These are phyloP conservation scores for Coprinellus micaceus DNA, from an alignment of 768 basidiomycete species.

Conservation along the genomic window DNA sequence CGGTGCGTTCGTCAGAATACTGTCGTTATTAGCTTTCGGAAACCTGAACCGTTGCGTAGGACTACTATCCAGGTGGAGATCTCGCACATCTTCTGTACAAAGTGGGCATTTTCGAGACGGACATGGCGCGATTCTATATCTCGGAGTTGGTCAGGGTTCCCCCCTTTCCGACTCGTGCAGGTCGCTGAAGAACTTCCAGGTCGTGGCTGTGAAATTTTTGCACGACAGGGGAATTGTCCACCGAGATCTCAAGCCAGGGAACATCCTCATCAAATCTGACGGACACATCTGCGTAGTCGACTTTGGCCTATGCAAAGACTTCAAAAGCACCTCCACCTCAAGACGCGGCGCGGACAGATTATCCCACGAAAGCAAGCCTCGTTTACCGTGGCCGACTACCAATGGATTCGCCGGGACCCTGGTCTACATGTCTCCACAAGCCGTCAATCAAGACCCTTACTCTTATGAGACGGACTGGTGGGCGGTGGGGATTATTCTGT, in stretches of 20 bases:
- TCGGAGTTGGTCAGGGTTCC: slow-evolving; percentile 13
- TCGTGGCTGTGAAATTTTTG: slow-evolving; percentile 14
- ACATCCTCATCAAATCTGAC: slow-evolving; percentile 16
- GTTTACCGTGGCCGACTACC: slow-evolving; percentile 7
- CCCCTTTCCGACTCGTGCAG: background rate
- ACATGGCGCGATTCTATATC: slow-evolving; percentile 13
- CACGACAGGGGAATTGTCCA: slow-evolving; percentile 14
- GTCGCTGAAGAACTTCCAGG: slow-evolving; percentile 4
- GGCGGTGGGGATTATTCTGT: slow-evolving; percentile 13
- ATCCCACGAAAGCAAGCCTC: background rate
- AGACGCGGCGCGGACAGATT: background rate
- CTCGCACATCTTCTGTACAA: slow-evolving; percentile 9
- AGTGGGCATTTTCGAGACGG: slow-evolving; percentile 5
- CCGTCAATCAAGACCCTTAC: slow-evolving; percentile 11
- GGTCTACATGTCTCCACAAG: slow-evolving; percentile 18
- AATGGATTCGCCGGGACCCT: slow-evolving; percentile 16
- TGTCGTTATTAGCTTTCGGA: background rate
- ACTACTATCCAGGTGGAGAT: slow-evolving; percentile 16
- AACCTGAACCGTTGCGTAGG: slow-evolving; percentile 3
- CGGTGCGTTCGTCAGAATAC: slow-evolving; percentile 6
- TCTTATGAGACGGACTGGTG: slow-evolving; percentile 18
- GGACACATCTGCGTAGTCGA: slow-evolving; percentile 18
- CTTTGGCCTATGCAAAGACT: slow-evolving; percentile 17
- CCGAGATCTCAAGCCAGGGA: slow-evolving; percentile 18
- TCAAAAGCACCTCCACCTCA: background rate